Evolutionary conservation across 352 stramenopile species (phyloP), one percentile per base, ranked within the genome.

Genomic region (Globisporangium echinulatum): DNA sequence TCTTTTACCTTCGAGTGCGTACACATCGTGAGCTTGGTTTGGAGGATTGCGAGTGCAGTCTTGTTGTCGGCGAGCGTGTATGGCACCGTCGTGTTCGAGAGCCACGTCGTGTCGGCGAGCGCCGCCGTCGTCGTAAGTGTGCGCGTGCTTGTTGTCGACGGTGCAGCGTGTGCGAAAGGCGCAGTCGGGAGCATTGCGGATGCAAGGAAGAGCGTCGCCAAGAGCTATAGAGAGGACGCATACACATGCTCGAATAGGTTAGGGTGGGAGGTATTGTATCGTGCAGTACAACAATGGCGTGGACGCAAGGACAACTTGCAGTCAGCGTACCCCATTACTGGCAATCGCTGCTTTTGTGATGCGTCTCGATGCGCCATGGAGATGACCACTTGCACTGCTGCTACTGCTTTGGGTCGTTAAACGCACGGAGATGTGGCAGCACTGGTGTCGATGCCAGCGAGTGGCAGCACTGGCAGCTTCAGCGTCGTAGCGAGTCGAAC

Each of bases 1-100:
- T 85, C 64, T 19, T 78, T 69, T 25, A 59, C 72, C 44, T 74
- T 72, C 14, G 83, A 90, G 68, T 88, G 90, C 60, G 74, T 83
- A 62, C 83, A 93, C 25, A 66, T 77, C 50, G 78, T 83, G 5
- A 86, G 63, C 43, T 85, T 68, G 49, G 79, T 60, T 10, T 75
- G 56, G 51, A 87, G 59, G 17, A 62, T 63, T 9, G 67, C 63
- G 33, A 83, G 65, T 14, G 65, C 72, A n/a, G 67, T 73, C 9
- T 51, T 49, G 54, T 83, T 79, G 15, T 72, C 61, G 9, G 69
- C 66, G 4, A 81, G 68, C 13, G 71, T 71, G 61, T 70, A 71
- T 0, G 66, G 64, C 5, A 71, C 63, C 3, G 56, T 70, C 52
- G 48, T 74, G 54, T 38, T 47, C 64, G 19, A 43, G 42, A 64